Conservation (phyloP, 108 stramenopile genomes). For the Nitzschia sp. region DNA sequence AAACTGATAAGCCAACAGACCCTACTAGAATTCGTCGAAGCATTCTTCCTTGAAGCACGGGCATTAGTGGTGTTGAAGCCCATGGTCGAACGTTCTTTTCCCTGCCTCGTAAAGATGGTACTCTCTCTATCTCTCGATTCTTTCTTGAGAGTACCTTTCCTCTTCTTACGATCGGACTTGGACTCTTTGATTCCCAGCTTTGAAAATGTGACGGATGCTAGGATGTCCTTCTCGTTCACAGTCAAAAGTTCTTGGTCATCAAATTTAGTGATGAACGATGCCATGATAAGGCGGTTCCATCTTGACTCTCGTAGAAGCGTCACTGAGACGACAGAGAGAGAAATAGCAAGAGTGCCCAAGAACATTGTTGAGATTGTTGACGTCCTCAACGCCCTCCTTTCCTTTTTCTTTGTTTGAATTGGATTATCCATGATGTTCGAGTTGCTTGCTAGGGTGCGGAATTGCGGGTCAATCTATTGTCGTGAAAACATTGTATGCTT, state of each 20-base stretch:
- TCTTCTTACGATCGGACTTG: neutral
- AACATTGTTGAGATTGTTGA: neutral
- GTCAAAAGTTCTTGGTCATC: neutral
- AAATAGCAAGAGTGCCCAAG: neutral
- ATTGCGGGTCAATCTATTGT: too few relatives aligned
- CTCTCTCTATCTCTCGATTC: neutral
- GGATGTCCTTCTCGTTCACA: neutral
- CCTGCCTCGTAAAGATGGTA: neutral
- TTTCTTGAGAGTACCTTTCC: neutral
- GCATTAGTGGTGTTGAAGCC: neutral
- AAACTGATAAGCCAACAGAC: slow-evolving; percentile 54
- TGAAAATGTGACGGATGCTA: neutral
- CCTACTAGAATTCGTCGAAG: neutral
- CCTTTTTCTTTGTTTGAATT: neutral
- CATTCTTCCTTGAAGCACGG: neutral
- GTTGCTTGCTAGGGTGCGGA: too few relatives aligned
- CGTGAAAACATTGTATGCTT: too few relatives aligned
- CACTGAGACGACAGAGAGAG: neutral
- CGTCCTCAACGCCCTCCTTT: neutral
- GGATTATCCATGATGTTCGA: too few relatives aligned
- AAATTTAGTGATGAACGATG: neutral
- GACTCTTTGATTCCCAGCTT: neutral
- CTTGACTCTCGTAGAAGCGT: neutral
- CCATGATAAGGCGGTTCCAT: slow-evolving; percentile 2
- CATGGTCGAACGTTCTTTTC: neutral